These are phyloP conservation scores for Neonectria punicea DNA, from an alignment of 2,329 filamentous ascomycete genomes.

Conservation along the genomic window DNA sequence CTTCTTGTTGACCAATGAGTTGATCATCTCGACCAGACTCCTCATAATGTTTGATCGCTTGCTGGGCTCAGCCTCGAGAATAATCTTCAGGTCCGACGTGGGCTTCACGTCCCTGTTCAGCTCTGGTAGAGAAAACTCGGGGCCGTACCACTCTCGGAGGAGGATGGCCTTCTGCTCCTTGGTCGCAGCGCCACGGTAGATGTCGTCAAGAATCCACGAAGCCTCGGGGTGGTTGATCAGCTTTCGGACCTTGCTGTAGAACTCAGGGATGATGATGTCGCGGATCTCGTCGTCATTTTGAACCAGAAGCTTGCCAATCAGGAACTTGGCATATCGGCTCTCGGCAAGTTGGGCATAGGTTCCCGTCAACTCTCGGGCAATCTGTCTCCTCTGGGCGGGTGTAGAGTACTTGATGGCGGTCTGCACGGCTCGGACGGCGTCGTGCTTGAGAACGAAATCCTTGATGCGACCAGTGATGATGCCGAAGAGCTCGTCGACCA, in stretches of 20 bases:
- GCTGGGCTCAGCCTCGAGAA: constrained; percentile 81
- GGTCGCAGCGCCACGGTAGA: constrained; percentile 89
- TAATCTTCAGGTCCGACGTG: constrained; percentile 76
- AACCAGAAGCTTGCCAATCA: constrained; percentile 95
- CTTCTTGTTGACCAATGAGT: constrained; percentile 94
- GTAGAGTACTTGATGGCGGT: constrained; percentile 97
- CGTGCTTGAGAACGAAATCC: constrained; percentile 98
- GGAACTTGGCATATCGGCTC: constrained; percentile 96
- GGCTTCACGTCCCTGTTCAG: constrained; percentile 62
- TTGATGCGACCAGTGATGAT: constrained; percentile 92
- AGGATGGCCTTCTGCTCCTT: constrained; percentile 86
- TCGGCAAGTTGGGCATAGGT: constrained; percentile 87
- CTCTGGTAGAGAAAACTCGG: constrained; percentile 88
- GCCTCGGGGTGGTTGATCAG: constrained; percentile 97
- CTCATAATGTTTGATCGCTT: constrained; percentile 90
- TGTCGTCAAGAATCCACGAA: constrained; percentile 97
- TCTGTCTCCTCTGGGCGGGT: constrained; percentile 83
- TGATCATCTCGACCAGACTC: constrained; percentile 86
- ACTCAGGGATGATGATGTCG: constrained; percentile 90
- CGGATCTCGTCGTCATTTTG: constrained; percentile 88
- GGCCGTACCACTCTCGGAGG: constrained; percentile 94
- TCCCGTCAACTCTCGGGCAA: constrained; percentile 86
- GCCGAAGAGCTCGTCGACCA: constrained; percentile 88
- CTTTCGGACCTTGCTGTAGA: constrained; percentile 92
- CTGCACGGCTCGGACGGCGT: constrained; percentile 95